A percentile compares a stretch with the other conserved stretches of the same genome.
Conservation (phyloP, 768 basidiomycete species). For the Trametes sanguinea region DNA sequence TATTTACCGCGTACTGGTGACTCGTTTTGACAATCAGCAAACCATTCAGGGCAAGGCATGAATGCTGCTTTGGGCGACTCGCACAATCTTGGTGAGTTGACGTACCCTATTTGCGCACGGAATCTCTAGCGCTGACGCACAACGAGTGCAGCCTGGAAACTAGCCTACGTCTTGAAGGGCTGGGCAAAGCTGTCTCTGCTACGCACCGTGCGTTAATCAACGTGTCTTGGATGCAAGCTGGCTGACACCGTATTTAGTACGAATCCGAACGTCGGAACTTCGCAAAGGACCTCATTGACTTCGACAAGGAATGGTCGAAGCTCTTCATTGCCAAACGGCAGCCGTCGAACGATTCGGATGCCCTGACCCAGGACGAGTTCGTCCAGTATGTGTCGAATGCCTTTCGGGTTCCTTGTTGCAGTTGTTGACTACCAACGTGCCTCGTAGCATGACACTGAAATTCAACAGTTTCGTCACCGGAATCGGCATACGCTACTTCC, state of each 20-base stretch:
- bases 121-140: no score
- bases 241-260: constrained; percentile 36
- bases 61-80: constrained; percentile 56
- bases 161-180: constrained; percentile 48
- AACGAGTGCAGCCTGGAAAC: constrained; percentile 47
- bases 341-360: constrained; percentile 37
- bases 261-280: constrained; percentile 53
- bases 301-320: constrained; percentile 51
- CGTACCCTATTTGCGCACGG: background rate
- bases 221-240: background rate
- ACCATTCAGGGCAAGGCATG: constrained; percentile 48
- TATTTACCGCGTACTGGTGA: constrained; percentile 25
- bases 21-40: no score
- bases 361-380: constrained; percentile 52
- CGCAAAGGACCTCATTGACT: constrained; percentile 54
- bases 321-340: constrained; percentile 56
- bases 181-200: constrained; percentile 47
- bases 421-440: background rate
- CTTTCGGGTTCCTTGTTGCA: background rate
- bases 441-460: constrained; percentile 42
- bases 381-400: constrained; percentile 35
- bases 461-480: constrained; percentile 49
- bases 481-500: constrained; percentile 48
- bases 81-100: constrained; percentile 45
- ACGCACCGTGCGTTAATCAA: constrained; percentile 40